phyloP scores from a whole-genome alignment of 2,329 filamentous ascomycete genomes.

The Aschersonia sp. region DNA sequence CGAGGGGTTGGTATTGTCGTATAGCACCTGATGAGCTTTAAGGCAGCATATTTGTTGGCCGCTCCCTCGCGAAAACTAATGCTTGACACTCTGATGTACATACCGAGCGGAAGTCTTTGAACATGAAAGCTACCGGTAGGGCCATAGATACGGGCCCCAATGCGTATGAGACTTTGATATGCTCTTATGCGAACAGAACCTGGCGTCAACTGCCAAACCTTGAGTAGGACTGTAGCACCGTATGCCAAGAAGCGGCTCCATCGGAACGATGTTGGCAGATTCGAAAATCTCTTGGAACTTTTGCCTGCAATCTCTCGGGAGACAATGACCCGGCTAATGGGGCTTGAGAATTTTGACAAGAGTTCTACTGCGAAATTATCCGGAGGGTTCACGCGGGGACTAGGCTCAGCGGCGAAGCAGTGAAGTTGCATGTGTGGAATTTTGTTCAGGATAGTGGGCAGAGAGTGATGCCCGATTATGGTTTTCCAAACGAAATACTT shows the following conservation, averaged over 20 bases:
- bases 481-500: background rate
- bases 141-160: conserved; percentile 4
- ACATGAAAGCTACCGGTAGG: conserved; percentile 4
- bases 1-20: conserved; percentile 1
- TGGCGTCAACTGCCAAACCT: background rate
- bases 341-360: background rate
- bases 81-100: conserved; percentile 5
- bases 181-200: background rate
- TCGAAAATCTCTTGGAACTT: background rate
- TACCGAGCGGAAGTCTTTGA: conserved; percentile 8
- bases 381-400: background rate
- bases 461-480: background rate
- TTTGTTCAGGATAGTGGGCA: background rate
- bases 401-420: background rate
- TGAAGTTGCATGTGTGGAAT: background rate
- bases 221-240: background rate
- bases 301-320: background rate
- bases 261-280: background rate
- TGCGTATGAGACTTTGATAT: background rate
- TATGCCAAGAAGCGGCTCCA: background rate
- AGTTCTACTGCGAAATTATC: background rate
- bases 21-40: conserved; percentile 2
- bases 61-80: background rate
- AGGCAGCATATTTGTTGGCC: conserved; percentile 2
- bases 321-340: background rate